Evolutionary conservation across 2,329 filamentous ascomycete species (phyloP), one percentile per base, ranked within the genome.

Genomic region (Alternaria solani): DNA sequence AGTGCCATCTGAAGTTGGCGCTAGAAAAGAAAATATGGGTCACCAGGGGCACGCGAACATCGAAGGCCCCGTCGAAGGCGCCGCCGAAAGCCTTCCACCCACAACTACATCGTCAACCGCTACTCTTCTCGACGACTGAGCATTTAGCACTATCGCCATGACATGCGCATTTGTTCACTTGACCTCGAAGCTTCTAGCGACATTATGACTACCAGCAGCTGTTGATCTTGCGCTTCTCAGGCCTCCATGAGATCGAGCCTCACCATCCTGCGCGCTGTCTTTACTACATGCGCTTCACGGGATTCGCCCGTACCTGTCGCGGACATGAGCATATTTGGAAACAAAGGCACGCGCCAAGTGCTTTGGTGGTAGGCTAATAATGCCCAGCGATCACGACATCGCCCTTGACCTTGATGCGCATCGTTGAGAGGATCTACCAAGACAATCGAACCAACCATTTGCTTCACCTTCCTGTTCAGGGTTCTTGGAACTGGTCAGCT

Each of bases 381-480:
- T 54, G 67, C 69, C 67, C 55, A 70, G 69, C 56, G 54, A 71
- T 69, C 66, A 71, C 69, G 69, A 71, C 67, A 71, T 71, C 63
- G 63, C 42, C 38, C 55, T 53, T 62, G 59, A 42, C 61, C 54
- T 52, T 43, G 49, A 44, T 64, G 63, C 61, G 62, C 55, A 54
- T 52, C 61, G 63, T 59, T 58, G 32, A 62, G 47, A 61, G 48
- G 63, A 23, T 44, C 52, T 69, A 69, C 69, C 69, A 71, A 71
- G 69, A 64, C 30, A 43, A 42, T 53, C 60, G 58, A 57, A 62
- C 62, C 55, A 62, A 44, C 53, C 20, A 36, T 36, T 56, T 62
- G 56, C 55, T 64, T 64, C 64, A 74, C 74, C 74, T 76, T 71
- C 74, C 74, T 65, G 38, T 66, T 70, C 49, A 34, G 65, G 69